Evolutionary conservation across 352 stramenopile genomes (phyloP), one percentile per base, ranked within the genome.

Genomic region (Phytophthora capsici): DNA sequence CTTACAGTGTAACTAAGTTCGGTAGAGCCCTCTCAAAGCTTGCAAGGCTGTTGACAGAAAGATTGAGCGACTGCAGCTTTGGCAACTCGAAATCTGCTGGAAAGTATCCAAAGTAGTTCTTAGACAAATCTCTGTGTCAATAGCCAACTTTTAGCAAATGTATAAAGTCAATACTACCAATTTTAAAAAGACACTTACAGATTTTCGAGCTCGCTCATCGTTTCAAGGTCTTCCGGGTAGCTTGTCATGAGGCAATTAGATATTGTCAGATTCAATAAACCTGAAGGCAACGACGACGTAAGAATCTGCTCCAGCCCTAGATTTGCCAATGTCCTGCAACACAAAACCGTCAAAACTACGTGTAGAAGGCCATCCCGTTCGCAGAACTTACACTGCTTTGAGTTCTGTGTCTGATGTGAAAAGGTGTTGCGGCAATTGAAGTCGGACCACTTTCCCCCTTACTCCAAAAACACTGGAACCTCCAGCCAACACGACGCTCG

Each of bases 61-160:
- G 38, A 53, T 91, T 89, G 36, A 91, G 74, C 10, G 50, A 65
- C 30, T 75, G 47, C 9, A 89, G 63, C 17, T 60, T 66, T 3
- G 62, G 45, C n/a, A 87, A 19, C 12, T 68, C 61, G 32, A 84
- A 71, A 51, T 83, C 73, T 28, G 52, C 46, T 12, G 82, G 82
- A 58, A 77, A 91, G 40, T 72, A 65, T 26, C 55, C 69, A 26
- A 86, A 77, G 55, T 86, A 88, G 66, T 91, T 91, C 45, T 82
- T 72, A 4, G 82, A 88, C 26, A 89, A 38, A 63, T 91, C 80
- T 22, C 78, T 90, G 23, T 37, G 38, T 16, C 30, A 75, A 2
- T n/a, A 57, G n/a, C 25, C 7, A 53, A 23, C 49, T 14, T 34
- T 55, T n/a, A 60, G 20, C 14, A 36, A 16, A 20, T 22, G 8